phyloP scores from a whole-genome alignment of 345 rosid species.

The thale cress (Arabidopsis thaliana) region TAIR10.1 NC_003071.7:7979501-7980000 shows the following conservation, averaged over 20 bases:
- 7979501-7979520: neutral
- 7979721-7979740: neutral
- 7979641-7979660: neutral
- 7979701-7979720: neutral
- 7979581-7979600: neutral
- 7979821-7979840: neutral
- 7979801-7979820: slow-evolving; percentile 3
- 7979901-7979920: neutral
- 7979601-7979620: neutral
- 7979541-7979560: neutral
- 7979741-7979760: neutral
- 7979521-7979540: neutral
- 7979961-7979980: neutral
- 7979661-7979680: neutral
- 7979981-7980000: too few species aligned
- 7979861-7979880: neutral
- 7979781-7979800: slow-evolving; percentile 20
- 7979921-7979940: neutral
- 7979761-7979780: slow-evolving; percentile 8
- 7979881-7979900: neutral
- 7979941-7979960: too few species aligned
- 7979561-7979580: neutral
- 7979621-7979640: neutral
- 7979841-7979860: neutral
- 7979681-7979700: too few species aligned